Percentiles rank a stretch among this genome's conserved stretches.
Evolutionary conservation across 169 alveolate species (phyloP).

Genomic region (Eimeria mitis): DNA sequence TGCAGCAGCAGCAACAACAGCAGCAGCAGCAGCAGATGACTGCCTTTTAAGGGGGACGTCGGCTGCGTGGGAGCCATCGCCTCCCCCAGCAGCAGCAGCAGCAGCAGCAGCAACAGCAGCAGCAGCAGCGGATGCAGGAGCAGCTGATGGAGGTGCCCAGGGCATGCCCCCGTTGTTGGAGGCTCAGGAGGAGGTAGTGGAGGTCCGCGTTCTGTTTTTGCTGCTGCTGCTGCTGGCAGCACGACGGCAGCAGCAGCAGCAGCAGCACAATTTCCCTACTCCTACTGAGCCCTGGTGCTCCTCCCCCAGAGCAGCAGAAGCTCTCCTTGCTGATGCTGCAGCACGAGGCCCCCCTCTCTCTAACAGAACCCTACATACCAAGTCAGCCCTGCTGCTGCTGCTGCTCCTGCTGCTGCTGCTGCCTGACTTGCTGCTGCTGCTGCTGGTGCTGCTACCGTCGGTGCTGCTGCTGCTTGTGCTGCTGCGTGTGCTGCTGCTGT

Average conservation of each 20-base stretch:
- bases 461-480: background rate
- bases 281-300: background rate
- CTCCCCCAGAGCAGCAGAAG: background rate
- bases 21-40: slow-evolving; percentile 7
- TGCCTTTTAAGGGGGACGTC: background rate
- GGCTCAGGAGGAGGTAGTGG: slow-evolving; percentile 10
- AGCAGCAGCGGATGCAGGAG: background rate
- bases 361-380: background rate
- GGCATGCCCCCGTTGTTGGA: background rate
- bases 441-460: background rate
- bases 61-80: background rate
- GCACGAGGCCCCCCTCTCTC: background rate
- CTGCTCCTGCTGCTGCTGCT: background rate
- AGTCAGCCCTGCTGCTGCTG: background rate
- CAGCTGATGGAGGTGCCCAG: background rate
- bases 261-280: background rate
- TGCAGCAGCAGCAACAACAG: slow-evolving; percentile 31
- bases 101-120: background rate
- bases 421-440: background rate
- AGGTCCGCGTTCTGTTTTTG: background rate
- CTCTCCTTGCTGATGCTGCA: background rate
- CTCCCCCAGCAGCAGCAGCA: slow-evolving; percentile 13
- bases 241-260: slow-evolving; percentile 49
- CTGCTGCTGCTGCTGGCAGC: slow-evolving; percentile 53
- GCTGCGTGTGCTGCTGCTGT: background rate